Evolutionary conservation across 1,284 basidiomycete species (phyloP), one percentile per base, ranked within the genome.

Genomic region (Moesziomyces parantarcticus): DNA sequence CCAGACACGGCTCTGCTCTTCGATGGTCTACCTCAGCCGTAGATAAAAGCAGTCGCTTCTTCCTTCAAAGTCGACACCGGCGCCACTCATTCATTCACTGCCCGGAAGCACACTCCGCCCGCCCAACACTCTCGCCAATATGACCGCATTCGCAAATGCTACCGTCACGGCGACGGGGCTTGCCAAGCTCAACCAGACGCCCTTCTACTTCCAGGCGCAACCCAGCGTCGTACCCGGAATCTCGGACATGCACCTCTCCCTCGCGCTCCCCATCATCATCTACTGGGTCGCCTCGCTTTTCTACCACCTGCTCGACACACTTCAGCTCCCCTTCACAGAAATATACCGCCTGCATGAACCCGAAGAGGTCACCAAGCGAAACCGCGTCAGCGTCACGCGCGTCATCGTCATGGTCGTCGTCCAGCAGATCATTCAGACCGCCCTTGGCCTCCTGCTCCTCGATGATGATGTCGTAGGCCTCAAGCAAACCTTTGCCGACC

Each of bases 281-380:
- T 98, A 99, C 86, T 99, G 97, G 96, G 75, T 85, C 3, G 85
- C 91, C 44, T 94, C 93, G 3, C 85, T 91, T 58, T 85, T 92
- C 82, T 99, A 96, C 86, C 90, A 94, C 82, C 77, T 85, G 32
- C 88, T 99, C 77, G 96, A 99, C 85, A 58, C 48, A 5, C 58
- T 79, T 22, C 87, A 88, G 53, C 89, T 91, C 86, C 87, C 89
- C 73, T 92, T 90, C 88, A 88, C 97, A 43, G 91, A 97, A 76
- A 89, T 88, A 63, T 92, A 92, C 84, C 88, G 94, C 41, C 90
- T 99, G 56, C 96, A 99, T 84, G 92, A 94, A 56, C 91, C 92
- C 0, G 87, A 87, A 14, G 95, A 98, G 83, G 89, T 94, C 68
- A 88, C 88, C 68, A 84, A 88, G 3, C 87, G 89, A 59, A 99